A percentile compares a stretch with the other conserved stretches of the same genome.
Evolutionary conservation across 768 basidiomycete genomes (phyloP).

Genomic region (Hypholoma fasciculare): DNA sequence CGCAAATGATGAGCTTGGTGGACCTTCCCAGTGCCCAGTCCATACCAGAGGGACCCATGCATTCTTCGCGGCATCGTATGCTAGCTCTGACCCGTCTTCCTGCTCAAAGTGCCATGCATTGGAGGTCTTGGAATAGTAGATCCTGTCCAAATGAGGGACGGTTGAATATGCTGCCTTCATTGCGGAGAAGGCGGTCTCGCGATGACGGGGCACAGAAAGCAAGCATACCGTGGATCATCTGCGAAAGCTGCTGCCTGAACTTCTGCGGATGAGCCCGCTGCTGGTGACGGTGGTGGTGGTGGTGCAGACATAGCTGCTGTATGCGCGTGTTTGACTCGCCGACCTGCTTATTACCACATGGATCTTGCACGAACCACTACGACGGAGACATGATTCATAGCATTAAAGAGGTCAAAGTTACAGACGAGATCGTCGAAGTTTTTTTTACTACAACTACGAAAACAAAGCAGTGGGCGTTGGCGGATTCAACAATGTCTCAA

Average conservation of each 20-base stretch:
- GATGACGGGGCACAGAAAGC: slow-evolving; percentile 16
- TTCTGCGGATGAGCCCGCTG: slow-evolving; percentile 54
- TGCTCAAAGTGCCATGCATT: slow-evolving; percentile 89
- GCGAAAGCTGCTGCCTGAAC: slow-evolving; percentile 70
- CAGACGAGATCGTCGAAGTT: too few relatives aligned
- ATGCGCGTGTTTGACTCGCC: slow-evolving; percentile 39
- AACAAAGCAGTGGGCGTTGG: too few relatives aligned
- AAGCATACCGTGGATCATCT: slow-evolving; percentile 65
- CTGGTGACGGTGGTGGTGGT: slow-evolving; percentile 54
- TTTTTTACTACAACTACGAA: too few relatives aligned
- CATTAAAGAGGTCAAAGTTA: too few relatives aligned
- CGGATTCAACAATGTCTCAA: too few relatives aligned
- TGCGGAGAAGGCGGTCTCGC: slow-evolving; percentile 15
- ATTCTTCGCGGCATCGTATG: slow-evolving; percentile 78
- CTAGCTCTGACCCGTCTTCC: slow-evolving; percentile 87
- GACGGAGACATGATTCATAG: too few relatives aligned
- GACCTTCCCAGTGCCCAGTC: slow-evolving; percentile 15
- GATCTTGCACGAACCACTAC: neutral
- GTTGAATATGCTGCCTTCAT: slow-evolving; percentile 19
- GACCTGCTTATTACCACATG: neutral
- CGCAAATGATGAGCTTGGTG: neutral
- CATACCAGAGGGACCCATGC: slow-evolving; percentile 86
- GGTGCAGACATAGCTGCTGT: slow-evolving; percentile 44
- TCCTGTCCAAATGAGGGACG: slow-evolving; percentile 36
- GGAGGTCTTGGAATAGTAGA: slow-evolving; percentile 75